Percentiles rank a stretch among this genome's conserved stretches.
Conservation (phyloP, 1,284 basidiomycete genomes). For the Dichomitus squalens region DNA sequence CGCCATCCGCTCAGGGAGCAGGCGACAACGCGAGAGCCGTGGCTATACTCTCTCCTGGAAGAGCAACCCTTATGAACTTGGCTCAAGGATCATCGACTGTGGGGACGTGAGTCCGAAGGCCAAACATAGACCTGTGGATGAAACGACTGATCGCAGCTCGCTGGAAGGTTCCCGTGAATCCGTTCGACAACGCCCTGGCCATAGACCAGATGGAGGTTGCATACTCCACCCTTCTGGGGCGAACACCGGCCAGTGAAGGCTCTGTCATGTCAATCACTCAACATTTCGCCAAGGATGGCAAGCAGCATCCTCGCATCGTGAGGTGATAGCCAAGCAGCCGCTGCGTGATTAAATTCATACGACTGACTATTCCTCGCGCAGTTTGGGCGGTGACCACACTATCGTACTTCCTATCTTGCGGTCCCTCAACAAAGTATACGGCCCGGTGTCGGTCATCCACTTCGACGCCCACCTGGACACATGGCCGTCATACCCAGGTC, state of each 20-base stretch:
- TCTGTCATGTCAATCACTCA: constrained; percentile 12
- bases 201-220: constrained; percentile 81
- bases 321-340: constrained; percentile 35
- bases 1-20: constrained; percentile 78
- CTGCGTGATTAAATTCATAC: background rate
- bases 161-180: constrained; percentile 62
- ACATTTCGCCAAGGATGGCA: constrained; percentile 52
- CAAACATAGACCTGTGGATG: background rate
- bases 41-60: constrained; percentile 72
- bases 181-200: constrained; percentile 76
- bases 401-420: constrained; percentile 79
- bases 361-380: constrained; percentile 32
- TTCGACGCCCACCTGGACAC: constrained; percentile 80
- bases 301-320: constrained; percentile 67
- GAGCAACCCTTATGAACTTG: constrained; percentile 63
- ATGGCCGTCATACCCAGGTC: constrained; percentile 60
- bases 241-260: constrained; percentile 45
- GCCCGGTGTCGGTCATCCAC: constrained; percentile 78
- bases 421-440: constrained; percentile 71
- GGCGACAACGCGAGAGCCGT: constrained; percentile 56
- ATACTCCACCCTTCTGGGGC: constrained; percentile 66
- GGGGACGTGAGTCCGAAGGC: constrained; percentile 58
- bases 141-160: background rate
- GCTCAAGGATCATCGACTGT: constrained; percentile 72
- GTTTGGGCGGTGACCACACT: constrained; percentile 80